These are phyloP conservation scores for Inonotus obliquus DNA, from an alignment of 1,284 basidiomycete genomes.

Conservation along the genomic window DNA sequence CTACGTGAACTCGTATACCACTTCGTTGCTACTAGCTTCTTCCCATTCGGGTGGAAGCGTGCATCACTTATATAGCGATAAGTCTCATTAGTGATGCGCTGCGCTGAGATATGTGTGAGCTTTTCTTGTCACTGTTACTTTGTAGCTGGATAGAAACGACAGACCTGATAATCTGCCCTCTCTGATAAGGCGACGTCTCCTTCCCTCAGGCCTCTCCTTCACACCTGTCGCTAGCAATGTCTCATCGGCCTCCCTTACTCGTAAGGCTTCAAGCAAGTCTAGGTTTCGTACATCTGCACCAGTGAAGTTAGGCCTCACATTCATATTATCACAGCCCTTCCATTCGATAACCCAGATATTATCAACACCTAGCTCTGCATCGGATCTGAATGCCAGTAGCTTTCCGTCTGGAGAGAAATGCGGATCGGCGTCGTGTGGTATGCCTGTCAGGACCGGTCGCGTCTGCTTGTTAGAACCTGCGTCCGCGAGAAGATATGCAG, in stretches of 20 bases:
- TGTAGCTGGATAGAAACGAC: slow-evolving; percentile 24
- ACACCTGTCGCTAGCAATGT: slow-evolving; percentile 43
- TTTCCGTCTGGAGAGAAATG: slow-evolving; percentile 65
- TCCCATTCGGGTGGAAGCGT: slow-evolving; percentile 62
- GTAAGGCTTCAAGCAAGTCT: slow-evolving; percentile 33
- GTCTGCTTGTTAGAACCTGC: slow-evolving; percentile 30
- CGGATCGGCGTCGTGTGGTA: slow-evolving; percentile 66
- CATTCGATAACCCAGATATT: slow-evolving; percentile 69
- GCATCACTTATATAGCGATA: slow-evolving; percentile 64
- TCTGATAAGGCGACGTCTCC: slow-evolving; percentile 42
- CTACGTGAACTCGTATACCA: slow-evolving; percentile 64
- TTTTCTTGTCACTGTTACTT: neutral
- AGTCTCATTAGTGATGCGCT: slow-evolving; percentile 67
- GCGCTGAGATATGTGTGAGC: slow-evolving; percentile 35
- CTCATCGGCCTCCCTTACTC: slow-evolving; percentile 40
- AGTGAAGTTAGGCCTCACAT: slow-evolving; percentile 35
- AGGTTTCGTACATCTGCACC: slow-evolving; percentile 15
- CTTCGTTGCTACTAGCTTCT: slow-evolving; percentile 62
- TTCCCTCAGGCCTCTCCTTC: slow-evolving; percentile 45
- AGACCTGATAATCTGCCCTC: slow-evolving; percentile 56
- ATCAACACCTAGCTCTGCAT: slow-evolving; percentile 65
- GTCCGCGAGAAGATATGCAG: slow-evolving; percentile 29
- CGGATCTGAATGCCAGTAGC: slow-evolving; percentile 58
- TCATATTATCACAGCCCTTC: slow-evolving; percentile 56
- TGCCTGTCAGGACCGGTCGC: slow-evolving; percentile 48